Base-by-base conservation (phyloP, 768 basidiomycete species). In the Lanmaoa pseudosensibilis region DNA sequence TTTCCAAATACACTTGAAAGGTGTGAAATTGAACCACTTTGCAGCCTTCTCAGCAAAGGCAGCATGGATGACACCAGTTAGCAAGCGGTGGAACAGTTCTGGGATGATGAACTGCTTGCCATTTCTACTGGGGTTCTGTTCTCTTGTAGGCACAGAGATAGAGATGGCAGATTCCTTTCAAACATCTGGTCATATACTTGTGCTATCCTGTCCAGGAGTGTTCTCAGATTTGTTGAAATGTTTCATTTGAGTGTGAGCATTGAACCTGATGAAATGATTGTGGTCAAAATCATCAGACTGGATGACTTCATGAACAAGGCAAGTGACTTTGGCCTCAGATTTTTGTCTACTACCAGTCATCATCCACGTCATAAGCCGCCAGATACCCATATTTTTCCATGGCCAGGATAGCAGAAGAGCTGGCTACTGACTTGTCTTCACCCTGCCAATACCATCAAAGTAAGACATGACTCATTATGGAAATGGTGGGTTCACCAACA, bases 101-200 rank as follows among this genome's bases (percentile, higher is more conserved):
- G 70, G 64, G 1, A 75, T 53, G 0, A 27, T 23, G 50, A 73
- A 72, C 0, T 18, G 27, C 7, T 60, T 18, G 1, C 66, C 58
- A 10, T 64, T 63, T 2, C 66, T 56, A 16, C 13, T 25, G 0
- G 44, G 19, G 27, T 60, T 52, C 1, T 12, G 32, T 21, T 57
- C 52, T 8, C 68, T 61, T 3, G 72, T 75, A 0, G 75, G 75
- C 5, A 77, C 63, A 0, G 53, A 43, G 34, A 76, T 73, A 2
- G 56, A 12, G 2, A 74, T 52, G 0, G 52, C 15, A 1, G 64
- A 43, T 18, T 66, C 61, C 18, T 46, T 56, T 58, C 64, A 65
- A 4, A 38, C 25, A 13, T 59, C 55, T 9, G 48, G 7, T 27
- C 6, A 33, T 21, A 44, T 21, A 21, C 3, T 33, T 15, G 51